Conservation (phyloP, 805 yeast genomes). For the Teunomyces kruisii region DNA sequence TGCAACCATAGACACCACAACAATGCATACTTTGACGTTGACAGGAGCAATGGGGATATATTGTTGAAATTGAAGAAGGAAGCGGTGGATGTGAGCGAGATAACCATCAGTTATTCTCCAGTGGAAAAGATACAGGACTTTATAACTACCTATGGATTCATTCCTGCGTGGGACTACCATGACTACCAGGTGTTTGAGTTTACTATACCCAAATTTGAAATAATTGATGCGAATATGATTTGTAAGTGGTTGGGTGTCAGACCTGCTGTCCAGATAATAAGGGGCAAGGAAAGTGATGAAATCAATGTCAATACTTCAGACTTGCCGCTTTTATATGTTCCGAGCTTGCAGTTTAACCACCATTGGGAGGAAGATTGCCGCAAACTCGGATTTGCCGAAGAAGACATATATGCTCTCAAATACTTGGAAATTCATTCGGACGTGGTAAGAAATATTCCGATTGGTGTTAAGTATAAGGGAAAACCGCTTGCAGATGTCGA, state of each 20-base stretch:
- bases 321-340: constrained; percentile 18
- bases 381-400: neutral
- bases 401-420: neutral
- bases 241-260: constrained; percentile 30
- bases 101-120: constrained; percentile 27
- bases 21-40: constrained; percentile 65
- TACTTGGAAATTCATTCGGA: neutral
- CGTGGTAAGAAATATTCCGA: constrained; percentile 1
- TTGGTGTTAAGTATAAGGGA: neutral
- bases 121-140: constrained; percentile 23
- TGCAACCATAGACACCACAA: constrained; percentile 55
- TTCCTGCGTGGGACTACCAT: constrained; percentile 16
- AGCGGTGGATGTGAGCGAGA: constrained; percentile 13
- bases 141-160: constrained; percentile 30
- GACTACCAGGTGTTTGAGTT: constrained; percentile 15
- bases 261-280: constrained; percentile 26
- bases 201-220: constrained; percentile 7
- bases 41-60: constrained; percentile 42
- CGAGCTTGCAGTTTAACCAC: constrained; percentile 8
- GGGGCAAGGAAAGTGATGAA: constrained; percentile 10
- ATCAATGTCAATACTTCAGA: constrained; percentile 17
- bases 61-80: constrained; percentile 25
- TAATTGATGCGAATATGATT: constrained; percentile 11
- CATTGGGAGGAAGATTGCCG: constrained; percentile 18
- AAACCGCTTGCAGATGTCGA: constrained; percentile 3